Evolutionary conservation across 148 eudicot genomes (phyloP).

Genomic region (Chenopodium quinoa): DNA sequence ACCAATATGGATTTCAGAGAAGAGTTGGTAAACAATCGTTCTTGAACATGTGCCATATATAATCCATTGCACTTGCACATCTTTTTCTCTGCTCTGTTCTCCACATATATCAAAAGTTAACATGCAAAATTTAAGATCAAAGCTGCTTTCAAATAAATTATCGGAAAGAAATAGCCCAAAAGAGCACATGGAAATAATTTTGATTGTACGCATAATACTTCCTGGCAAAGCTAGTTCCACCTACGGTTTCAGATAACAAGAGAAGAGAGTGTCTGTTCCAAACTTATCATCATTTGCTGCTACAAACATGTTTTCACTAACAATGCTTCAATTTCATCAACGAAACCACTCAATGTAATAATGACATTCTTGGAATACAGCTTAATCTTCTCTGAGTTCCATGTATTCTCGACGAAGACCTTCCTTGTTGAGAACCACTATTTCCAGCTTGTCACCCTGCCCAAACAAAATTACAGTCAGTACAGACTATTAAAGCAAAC

Average conservation of each 20-base stretch:
- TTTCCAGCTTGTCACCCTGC: conserved; percentile 95
- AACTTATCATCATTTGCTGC: conserved; percentile 13
- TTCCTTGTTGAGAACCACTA: conserved; percentile 60
- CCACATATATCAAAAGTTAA: neutral
- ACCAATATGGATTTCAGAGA: neutral
- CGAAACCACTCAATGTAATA: conserved; percentile 4
- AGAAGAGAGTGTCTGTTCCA: neutral
- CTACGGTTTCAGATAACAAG: conserved; percentile 9
- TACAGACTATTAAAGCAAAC: neutral
- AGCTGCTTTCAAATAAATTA: neutral
- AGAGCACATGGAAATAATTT: neutral
- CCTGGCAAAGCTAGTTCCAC: conserved; percentile 15
- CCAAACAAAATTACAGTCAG: conserved; percentile 16
- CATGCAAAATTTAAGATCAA: neutral
- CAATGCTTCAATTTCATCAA: conserved; percentile 1
- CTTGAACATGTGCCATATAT: neutral
- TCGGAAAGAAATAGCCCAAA: neutral
- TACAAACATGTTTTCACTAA: neutral
- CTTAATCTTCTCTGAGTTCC: conserved; percentile 77
- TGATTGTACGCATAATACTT: neutral
- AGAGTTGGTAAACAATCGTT: neutral
- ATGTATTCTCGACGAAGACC: conserved; percentile 68
- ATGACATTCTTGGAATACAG: conserved; percentile 1
- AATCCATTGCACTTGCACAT: neutral
- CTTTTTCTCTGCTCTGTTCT: neutral